Evolutionary conservation across 2,329 filamentous ascomycete genomes (phyloP), one percentile per base, ranked within the genome.

Genomic region (Botrytis galanthina): DNA sequence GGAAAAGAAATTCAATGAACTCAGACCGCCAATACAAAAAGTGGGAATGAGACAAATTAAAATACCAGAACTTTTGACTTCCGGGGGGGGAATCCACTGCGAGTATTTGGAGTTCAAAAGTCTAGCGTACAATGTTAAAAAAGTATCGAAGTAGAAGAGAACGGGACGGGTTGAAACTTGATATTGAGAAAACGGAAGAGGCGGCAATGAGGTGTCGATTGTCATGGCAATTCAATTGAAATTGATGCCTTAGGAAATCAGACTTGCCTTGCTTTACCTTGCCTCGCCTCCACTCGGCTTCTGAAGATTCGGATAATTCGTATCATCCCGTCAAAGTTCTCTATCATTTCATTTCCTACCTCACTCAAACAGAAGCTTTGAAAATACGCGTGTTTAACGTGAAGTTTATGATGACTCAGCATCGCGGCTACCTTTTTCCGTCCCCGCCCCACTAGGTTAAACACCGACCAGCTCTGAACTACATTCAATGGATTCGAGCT

Each of bases 321-420:
- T 42, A 20, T 39, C 48, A 68, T 57, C 10, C 35, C 35, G 32
- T 68, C 48, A 42, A 37, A 16, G 18, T 54, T 54, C 14, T 29
- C 8, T 39, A 32, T 46, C 46, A 39, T 67, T 22, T 39, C 35
- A 57, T 54, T 54, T 39, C 46, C n/a, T 32, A 29, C 42, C 26
- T 68, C 48, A 39, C 46, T 67, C 16, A 16, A 14, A 42, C 5
- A 57, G 64, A 29, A 29, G 29, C 26, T 54, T 67, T 8, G 29
- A n/a, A 54, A 35, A 37, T 16, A 54, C 64, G 35, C 64, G 22
- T 54, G 64, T 39, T 54, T 4, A 57, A 68, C 35, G 35, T 68
- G 48, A 57, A 22, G 64, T 68, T 48, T 18, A 16, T 68, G 64
- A 68, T 68, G 64, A 68, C 64, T 68, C 35, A 68, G 35, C 64